Percentiles rank a stretch among this genome's conserved stretches.
Conservation (phyloP, 768 basidiomycete species). For the Lactifluus volemus region DNA sequence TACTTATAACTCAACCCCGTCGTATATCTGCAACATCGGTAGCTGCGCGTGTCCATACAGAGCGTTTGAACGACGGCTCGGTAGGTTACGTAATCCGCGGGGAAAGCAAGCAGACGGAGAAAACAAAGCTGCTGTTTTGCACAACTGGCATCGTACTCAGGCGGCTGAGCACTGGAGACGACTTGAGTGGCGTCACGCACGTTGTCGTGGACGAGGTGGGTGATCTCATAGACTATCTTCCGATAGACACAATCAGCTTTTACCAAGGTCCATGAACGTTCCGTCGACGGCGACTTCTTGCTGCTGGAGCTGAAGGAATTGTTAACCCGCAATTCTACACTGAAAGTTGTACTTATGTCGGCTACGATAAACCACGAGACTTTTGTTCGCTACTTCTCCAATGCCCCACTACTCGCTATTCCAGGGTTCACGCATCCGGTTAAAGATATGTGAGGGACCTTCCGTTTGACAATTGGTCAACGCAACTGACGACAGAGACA, state of each 20-base stretch:
- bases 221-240: neutral
- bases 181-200: conserved; percentile 64
- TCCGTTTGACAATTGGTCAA: neutral
- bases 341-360: conserved; percentile 87
- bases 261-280: conserved; percentile 79
- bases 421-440: conserved; percentile 80
- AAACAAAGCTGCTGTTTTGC: conserved; percentile 78
- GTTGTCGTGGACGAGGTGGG: conserved; percentile 84
- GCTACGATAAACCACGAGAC: conserved; percentile 89
- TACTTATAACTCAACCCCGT: conserved; percentile 85
- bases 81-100: conserved; percentile 89
- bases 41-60: conserved; percentile 76
- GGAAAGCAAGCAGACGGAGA: conserved; percentile 56
- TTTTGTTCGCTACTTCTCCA: conserved; percentile 75
- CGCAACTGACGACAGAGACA: neutral
- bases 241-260: neutral
- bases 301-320: conserved; percentile 78
- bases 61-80: conserved; percentile 65
- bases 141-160: conserved; percentile 91
- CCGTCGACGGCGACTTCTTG: conserved; percentile 84
- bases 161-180: conserved; percentile 66
- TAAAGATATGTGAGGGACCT: conserved; percentile 48
- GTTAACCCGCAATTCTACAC: conserved; percentile 46
- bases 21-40: conserved; percentile 85
- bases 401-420: conserved; percentile 74